Evolutionary conservation across 1,284 basidiomycete genomes (phyloP).

Genomic region (Rhodotorula sp.): DNA sequence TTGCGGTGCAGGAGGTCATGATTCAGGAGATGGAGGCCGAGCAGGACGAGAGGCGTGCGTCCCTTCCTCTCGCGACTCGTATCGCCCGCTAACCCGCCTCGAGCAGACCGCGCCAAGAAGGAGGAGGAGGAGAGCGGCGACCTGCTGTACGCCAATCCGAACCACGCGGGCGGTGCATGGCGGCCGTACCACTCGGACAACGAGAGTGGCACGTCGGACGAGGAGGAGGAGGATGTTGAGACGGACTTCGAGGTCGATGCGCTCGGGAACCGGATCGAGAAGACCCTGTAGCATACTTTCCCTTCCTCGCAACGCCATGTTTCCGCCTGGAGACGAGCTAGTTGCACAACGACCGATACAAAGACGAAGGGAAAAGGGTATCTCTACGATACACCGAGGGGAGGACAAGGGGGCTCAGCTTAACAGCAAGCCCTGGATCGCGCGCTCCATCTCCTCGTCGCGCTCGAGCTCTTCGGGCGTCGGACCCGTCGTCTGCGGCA

Average conservation of each 20-base stretch:
- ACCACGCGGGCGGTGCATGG: slow-evolving; percentile 52
- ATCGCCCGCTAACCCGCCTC: background rate
- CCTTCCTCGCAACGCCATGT: background rate
- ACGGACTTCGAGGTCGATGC: slow-evolving; percentile 56
- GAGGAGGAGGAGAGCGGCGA: slow-evolving; percentile 56
- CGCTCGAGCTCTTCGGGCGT: slow-evolving; percentile 41
- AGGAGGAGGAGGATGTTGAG: slow-evolving; percentile 50
- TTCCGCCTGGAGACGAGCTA: background rate
- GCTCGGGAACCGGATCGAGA: slow-evolving; percentile 32
- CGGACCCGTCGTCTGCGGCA: slow-evolving; percentile 57
- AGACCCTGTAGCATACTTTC: slow-evolving; percentile 16
- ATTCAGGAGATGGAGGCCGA: slow-evolving; percentile 71
- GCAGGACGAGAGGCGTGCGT: slow-evolving; percentile 59
- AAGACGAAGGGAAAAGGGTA: background rate
- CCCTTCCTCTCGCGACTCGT: background rate
- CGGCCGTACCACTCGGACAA: slow-evolving; percentile 39
- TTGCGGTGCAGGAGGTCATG: slow-evolving; percentile 68
- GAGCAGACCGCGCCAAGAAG: slow-evolving; percentile 23
- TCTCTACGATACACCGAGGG: background rate
- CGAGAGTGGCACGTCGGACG: slow-evolving; percentile 49
- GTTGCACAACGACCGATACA: background rate
- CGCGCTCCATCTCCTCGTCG: slow-evolving; percentile 44
- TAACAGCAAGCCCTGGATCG: slow-evolving; percentile 35
- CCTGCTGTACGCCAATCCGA: slow-evolving; percentile 63
- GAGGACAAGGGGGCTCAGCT: background rate